These are phyloP conservation scores for Candida maris DNA, from an alignment of 805 yeast species.

Conservation along the genomic window DNA sequence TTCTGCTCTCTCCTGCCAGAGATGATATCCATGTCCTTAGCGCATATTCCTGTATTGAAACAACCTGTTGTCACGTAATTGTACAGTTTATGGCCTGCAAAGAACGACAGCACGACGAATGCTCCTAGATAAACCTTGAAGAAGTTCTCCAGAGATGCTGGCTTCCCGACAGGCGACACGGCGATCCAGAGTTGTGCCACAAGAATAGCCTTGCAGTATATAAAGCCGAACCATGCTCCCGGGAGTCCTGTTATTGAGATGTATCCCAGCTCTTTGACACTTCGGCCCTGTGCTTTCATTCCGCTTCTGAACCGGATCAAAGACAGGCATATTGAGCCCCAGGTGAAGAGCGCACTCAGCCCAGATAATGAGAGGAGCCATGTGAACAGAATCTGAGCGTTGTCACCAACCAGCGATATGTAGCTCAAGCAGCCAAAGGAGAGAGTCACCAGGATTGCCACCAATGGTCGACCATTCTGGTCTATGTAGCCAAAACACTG, in stretches of 20 bases:
- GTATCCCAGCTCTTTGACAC: slow-evolving; percentile 38
- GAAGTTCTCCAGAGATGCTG: slow-evolving; percentile 35
- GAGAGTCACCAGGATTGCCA: slow-evolving; percentile 39
- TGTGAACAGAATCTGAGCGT: slow-evolving; percentile 36
- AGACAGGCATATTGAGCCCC: slow-evolving; percentile 45
- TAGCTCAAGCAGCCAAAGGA: slow-evolving; percentile 42
- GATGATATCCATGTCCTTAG: slow-evolving; percentile 20
- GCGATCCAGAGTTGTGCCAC: slow-evolving; percentile 49
- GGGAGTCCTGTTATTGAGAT: slow-evolving; percentile 39
- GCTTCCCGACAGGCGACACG: slow-evolving; percentile 36
- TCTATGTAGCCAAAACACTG: slow-evolving; percentile 41
- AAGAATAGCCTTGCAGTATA: slow-evolving; percentile 35
- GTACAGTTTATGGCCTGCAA: slow-evolving; percentile 40
- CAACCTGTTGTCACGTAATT: slow-evolving; percentile 6
- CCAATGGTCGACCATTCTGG: slow-evolving; percentile 47
- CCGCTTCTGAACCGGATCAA: slow-evolving; percentile 46
- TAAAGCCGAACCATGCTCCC: slow-evolving; percentile 40
- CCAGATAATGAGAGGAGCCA: slow-evolving; percentile 52
- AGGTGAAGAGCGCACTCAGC: slow-evolving; percentile 44
- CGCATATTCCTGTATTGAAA: slow-evolving; percentile 14
- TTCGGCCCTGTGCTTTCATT: slow-evolving; percentile 39
- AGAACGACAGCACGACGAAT: slow-evolving; percentile 41
- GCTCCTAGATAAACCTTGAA: slow-evolving; percentile 46
- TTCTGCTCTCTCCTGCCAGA: slow-evolving; percentile 20
- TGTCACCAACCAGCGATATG: slow-evolving; percentile 41